Conservation (phyloP, 805 yeast species). For the Deakozyma indianensis region DNA sequence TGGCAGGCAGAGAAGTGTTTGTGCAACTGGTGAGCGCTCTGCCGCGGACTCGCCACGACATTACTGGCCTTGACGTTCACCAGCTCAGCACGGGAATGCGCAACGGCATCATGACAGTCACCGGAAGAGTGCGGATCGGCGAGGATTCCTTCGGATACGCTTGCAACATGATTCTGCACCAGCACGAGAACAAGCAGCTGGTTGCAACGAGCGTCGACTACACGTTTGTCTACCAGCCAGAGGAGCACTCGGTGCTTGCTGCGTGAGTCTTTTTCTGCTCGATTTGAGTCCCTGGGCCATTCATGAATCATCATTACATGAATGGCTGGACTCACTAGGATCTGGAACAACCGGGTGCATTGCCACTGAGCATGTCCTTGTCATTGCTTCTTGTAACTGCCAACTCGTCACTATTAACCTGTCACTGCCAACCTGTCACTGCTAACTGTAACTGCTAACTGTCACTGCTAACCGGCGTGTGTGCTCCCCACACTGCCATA, state of each 20-base stretch:
- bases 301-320: no score
- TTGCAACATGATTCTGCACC: constrained; percentile 2
- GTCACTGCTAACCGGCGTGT: no score
- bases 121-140: constrained; percentile 2
- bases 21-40: constrained; percentile 19
- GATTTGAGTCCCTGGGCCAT: no score
- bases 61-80: constrained; percentile 23
- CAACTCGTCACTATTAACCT: no score
- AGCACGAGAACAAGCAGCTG: constrained; percentile 1
- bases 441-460: no score
- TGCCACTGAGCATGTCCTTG: no score
- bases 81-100: constrained; percentile 19
- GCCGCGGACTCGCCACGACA: constrained; percentile 24
- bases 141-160: not conserved
- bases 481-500: no score
- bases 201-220: constrained; percentile 3
- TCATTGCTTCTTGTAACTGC: no score
- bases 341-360: no score
- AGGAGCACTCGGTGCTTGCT: not conserved
- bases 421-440: no score
- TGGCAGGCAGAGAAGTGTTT: constrained; percentile 24
- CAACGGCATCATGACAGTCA: not conserved
- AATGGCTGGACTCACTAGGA: no score
- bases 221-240: constrained; percentile 2
- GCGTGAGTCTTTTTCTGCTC: not conserved